Percentiles rank a stretch among this genome's conserved stretches.
These are phyloP conservation scores for Filobasidium uniguttulatum DNA, from an alignment of 1,284 basidiomycete species.

Conservation along the genomic window DNA sequence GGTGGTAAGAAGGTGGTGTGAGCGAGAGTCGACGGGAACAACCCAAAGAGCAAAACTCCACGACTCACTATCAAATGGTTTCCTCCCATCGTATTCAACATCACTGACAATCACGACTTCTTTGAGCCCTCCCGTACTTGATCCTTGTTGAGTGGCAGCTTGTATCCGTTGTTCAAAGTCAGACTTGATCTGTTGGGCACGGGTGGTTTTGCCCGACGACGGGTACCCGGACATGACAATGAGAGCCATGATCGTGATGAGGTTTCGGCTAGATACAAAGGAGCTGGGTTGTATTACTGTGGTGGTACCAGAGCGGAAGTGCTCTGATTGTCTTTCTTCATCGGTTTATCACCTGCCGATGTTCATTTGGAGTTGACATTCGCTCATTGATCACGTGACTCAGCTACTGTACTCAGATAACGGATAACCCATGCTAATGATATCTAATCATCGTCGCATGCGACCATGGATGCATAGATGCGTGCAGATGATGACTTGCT, in stretches of 20 bases:
- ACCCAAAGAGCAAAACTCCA: neutral
- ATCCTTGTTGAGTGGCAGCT: neutral
- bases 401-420: too few species aligned
- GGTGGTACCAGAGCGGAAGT: too few species aligned
- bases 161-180: constrained; percentile 42
- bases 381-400: too few species aligned
- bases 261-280: too few species aligned
- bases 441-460: too few species aligned
- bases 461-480: too few species aligned
- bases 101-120: constrained; percentile 61
- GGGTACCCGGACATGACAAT: constrained; percentile 86
- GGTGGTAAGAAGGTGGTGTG: too few species aligned
- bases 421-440: too few species aligned
- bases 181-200: constrained; percentile 52
- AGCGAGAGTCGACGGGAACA: neutral
- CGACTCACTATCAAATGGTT: constrained; percentile 58
- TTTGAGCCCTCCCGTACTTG: neutral
- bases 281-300: neutral
- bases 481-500: too few species aligned
- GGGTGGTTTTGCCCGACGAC: constrained; percentile 67
- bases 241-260: constrained; percentile 75
- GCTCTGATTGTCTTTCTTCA: too few species aligned
- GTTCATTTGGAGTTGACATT: too few species aligned
- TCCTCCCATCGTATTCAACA: constrained; percentile 49
- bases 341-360: too few species aligned